Base-by-base conservation (phyloP, 768 basidiomycete species). In the Hydnomerulius pinastri region DNA sequence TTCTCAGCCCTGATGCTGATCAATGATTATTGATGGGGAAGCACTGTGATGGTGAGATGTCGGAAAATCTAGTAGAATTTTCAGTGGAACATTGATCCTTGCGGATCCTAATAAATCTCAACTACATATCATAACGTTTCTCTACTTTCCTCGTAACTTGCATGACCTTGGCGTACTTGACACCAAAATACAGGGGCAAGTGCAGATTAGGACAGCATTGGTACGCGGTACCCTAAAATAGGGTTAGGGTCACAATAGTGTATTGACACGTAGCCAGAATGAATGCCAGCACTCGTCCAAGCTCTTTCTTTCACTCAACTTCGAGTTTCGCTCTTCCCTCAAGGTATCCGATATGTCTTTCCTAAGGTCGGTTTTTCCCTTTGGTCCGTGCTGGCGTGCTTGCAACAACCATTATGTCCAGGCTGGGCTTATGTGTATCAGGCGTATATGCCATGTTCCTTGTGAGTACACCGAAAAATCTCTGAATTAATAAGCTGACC, bases 391-490 rank as follows among this genome's bases (percentile, higher is more conserved):
- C n/a, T n/a, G n/a, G n/a, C n/a, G 6, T 18, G 1, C 4, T 32
- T 29, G 2, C 9, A 25, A 44, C 51, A 36, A 53, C 25, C 39
- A 18, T 4, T 6, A 36, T 18, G 2, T 27, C 2, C 47, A 88
- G 87, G 60, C 79, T 98, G 40, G 77, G 75, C 23, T 58, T 87
- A 55, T 98, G 95, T 67, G 79, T 92, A 11, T 71, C 78, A 8
- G 95, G 95, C 46, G 94, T 98, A 38, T 98, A 98, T 65, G 81
- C 87, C 20, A 93, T 93, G 79, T 98, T 97, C 67, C 75, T 98
- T 58, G 89, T 89, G 60, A 69, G 86, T 66, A 47, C 45, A 21
- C 51, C n/a, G 33, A 28, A 39, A 15, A 5, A n/a, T 38, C 28
- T 36, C 18, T 5, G n/a, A 13, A n/a, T 7, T 23, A 29, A 37